Percentiles rank a stretch among this genome's conserved stretches.
These are phyloP conservation scores for Tripidium arundinaceum DNA, from an alignment of 202 grass and related monocot genomes.

Conservation along the genomic window DNA sequence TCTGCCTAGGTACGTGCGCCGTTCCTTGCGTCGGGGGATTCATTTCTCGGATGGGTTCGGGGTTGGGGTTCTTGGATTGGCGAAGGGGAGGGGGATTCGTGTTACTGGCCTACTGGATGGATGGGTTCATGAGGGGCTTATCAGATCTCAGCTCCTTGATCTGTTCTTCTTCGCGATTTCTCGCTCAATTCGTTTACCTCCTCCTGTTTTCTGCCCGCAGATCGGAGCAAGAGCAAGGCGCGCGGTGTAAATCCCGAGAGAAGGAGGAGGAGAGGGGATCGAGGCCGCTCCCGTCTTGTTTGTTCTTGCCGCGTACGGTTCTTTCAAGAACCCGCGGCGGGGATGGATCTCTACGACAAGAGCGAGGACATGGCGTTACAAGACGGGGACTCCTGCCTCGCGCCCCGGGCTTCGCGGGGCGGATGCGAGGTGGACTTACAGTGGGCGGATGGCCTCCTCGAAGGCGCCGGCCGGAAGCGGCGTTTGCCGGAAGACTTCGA, in stretches of 20 bases:
- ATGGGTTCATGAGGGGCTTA: not conserved
- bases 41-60: not conserved
- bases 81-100: not conserved
- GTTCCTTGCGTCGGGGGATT: not conserved
- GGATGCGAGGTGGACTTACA: constrained; percentile 26
- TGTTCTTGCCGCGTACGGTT: constrained; percentile 11
- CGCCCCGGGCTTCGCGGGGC: not conserved
- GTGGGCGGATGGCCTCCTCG: constrained; percentile 19
- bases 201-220: not conserved
- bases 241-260: not conserved
- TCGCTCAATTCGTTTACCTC: constrained; percentile 10
- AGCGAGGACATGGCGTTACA: constrained; percentile 24
- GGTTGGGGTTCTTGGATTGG: not conserved
- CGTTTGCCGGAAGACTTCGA: not conserved
- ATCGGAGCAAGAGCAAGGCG: not conserved
- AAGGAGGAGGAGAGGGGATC: not conserved
- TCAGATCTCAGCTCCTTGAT: constrained; percentile 13
- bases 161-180: not conserved
- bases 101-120: not conserved
- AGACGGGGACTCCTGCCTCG: constrained; percentile 3
- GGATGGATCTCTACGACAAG: constrained; percentile 24
- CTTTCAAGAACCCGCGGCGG: not conserved
- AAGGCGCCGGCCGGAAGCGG: constrained; percentile 24
- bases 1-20: constrained; percentile 23
- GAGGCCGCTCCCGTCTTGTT: not conserved